Base-by-base conservation (phyloP, 2,329 filamentous ascomycete genomes). In the Fusarium clavum region DNA sequence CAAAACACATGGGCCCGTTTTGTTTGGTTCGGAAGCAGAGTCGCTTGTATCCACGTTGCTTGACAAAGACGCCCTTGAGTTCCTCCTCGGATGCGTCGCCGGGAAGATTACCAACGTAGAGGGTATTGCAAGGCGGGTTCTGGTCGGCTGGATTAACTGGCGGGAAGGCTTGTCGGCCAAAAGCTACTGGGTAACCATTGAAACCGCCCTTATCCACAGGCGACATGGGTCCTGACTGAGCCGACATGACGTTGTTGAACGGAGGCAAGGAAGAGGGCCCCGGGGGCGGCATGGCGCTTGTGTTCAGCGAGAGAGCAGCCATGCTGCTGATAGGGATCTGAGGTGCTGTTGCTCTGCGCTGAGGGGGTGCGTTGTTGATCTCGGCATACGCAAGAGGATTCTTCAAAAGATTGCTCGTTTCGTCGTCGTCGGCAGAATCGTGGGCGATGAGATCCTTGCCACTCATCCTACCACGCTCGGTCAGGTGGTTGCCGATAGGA, bases 1-100 rank as follows among this genome's bases (percentile, higher is more conserved):
- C 96, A 79, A 98, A 98, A 78, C 96, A 98, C 94, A 98, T 98
- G 3, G 95, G 95, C 0, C 95, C 95, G 74, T 98, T 97, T 71
- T 93, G 89, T 83, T 98, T 98, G 57, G 94, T 97, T 34, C 95
- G 89, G 85, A 98, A 97, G 77, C 94, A 97, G 10, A 99, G 89
- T 29, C 96, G 88, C 82, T 97, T 98, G 83, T 98, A 99, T 6
- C 96, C 96, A 49, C 94, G 91, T 79, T 97, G 93, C 81, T 94
- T 95, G 27, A 92, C 94, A 77, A 99, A 99, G 77, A 98, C 87
- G 24, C 92, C 89, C 81, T 98, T 98, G 59, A 99, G 87, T 79
- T 98, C 96, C 77, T 98, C 95, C 77, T 99, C 96, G 0, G 93
- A 95, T 0, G 94, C 97, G 77, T 97, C 93, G 60, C 94, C 89